Evolutionary conservation across 2,329 filamentous ascomycete genomes (phyloP), one percentile per base, ranked within the genome.

Genomic region (Cryphonectria radicalis): DNA sequence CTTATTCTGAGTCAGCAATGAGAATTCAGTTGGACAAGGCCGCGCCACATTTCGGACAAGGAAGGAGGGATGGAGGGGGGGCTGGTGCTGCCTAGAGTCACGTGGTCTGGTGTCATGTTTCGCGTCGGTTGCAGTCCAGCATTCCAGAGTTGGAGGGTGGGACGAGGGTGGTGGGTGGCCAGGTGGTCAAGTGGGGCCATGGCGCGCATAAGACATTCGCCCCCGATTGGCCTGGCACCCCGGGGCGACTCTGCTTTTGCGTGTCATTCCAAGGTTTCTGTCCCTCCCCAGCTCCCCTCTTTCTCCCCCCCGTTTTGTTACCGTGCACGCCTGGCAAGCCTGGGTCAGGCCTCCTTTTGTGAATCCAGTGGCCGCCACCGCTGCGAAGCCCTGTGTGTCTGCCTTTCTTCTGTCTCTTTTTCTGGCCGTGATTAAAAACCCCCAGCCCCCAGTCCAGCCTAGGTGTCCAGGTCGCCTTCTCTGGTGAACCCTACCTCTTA

Each of bases 71-170:
- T 42, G 42, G 7, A 50, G 46, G 66, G 32, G 32, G 50, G 66
- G 55, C 66, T 68, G 70, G 55, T 69, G 68, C 63, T 72, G 70
- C 67, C 70, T 67, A 19, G 14, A 53, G 64, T 69, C 71, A 72
- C 65, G 71, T 70, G 71, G 68, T 53, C 70, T 72, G 67, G 71
- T 69, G 70, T 72, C 60, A 55, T 28, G 63, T 70, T 42, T 66
- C 64, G 64, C 64, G 64, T 25, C 50, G 64, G 50, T 28, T 40
- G 17, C 32, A 22, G 43, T n/a, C 46, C 11, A 14, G 37, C 42
- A 37, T 37, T 35, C 35, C 43, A 6, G 28, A 42, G 28, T 53
- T 32, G 46, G 19, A 19, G 35, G 64, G 64, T n/a, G 46, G 32
- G 19, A 40, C 22, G n/a, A 19, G 22, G 32, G 35, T 25, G 50